Percentiles rank a stretch among this genome's conserved stretches.
Evolutionary conservation across 2,329 filamentous ascomycete species (phyloP).

Genomic region (Exutisphaerella laricina): DNA sequence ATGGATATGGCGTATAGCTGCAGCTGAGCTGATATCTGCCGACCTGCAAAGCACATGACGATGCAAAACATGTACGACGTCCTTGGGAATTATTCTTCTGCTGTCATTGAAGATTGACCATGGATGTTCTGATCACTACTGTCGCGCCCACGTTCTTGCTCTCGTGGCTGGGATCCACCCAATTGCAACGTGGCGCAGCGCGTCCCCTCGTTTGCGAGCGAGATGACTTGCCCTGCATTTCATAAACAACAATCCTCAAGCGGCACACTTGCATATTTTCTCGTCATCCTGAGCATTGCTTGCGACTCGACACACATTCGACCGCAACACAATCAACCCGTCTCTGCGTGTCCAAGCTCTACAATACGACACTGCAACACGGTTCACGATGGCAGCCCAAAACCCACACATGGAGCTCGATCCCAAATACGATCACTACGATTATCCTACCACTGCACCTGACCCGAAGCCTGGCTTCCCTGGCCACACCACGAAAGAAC

Average conservation of each 20-base stretch:
- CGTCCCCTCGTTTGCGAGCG: background rate
- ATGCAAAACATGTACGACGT: background rate
- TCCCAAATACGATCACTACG: slow-evolving; percentile 93
- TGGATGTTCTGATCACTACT: background rate
- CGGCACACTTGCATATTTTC: background rate
- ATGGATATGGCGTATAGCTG: slow-evolving; percentile 1
- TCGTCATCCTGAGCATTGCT: background rate
- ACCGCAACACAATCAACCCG: background rate
- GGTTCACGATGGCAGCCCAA: slow-evolving; percentile 18
- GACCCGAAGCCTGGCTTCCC: slow-evolving; percentile 70
- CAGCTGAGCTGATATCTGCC: background rate
- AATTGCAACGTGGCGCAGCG: slow-evolving; percentile 2
- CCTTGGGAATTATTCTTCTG: background rate
- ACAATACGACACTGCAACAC: background rate
- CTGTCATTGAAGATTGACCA: too few relatives aligned
- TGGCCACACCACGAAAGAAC: slow-evolving; percentile 76
- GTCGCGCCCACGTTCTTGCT: slow-evolving; percentile 1
- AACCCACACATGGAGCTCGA: slow-evolving; percentile 53
- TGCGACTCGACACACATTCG: too few relatives aligned
- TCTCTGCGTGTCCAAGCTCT: too few relatives aligned
- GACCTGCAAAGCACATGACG: background rate
- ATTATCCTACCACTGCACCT: slow-evolving; percentile 76
- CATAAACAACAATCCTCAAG: background rate
- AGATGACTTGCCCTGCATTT: background rate
- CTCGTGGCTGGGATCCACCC: background rate